Conservation (phyloP, 2,329 filamentous ascomycete species). For the Albifimbria verrucaria region DNA sequence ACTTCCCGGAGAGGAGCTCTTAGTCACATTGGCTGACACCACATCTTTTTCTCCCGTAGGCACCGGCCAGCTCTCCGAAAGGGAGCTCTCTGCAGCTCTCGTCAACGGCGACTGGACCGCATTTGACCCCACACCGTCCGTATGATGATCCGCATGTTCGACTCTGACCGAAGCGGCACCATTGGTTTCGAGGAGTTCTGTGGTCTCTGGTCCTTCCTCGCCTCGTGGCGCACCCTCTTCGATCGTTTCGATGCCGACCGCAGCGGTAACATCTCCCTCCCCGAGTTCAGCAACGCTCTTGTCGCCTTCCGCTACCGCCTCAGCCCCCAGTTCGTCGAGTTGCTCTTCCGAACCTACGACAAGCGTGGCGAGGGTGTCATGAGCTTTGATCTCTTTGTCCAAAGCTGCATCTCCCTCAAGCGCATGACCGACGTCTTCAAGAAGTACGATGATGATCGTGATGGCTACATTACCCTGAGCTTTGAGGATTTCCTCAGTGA, state of each 20-base stretch:
- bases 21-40: not conserved
- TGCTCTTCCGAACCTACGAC: constrained; percentile 88
- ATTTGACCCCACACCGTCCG: constrained; percentile 91
- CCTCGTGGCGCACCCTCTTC: constrained; percentile 90
- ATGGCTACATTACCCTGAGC: constrained; percentile 83
- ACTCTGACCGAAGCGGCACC: constrained; percentile 81
- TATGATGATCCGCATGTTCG: constrained; percentile 99
- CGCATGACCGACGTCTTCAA: constrained; percentile 99
- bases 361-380: constrained; percentile 67
- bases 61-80: constrained; percentile 79
- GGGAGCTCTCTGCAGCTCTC: constrained; percentile 82
- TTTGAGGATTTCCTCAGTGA: constrained; percentile 79
- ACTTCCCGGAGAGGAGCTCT: too few relatives aligned
- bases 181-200: constrained; percentile 97
- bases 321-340: constrained; percentile 75
- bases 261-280: constrained; percentile 79
- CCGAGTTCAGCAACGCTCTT: constrained; percentile 87
- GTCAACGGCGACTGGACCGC: constrained; percentile 96
- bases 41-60: constrained; percentile 38
- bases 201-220: constrained; percentile 92
- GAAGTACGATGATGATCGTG: constrained; percentile 94
- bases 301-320: constrained; percentile 92
- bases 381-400: constrained; percentile 95
- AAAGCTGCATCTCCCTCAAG: constrained; percentile 94
- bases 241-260: constrained; percentile 90